These are phyloP conservation scores for Diaporthe nobilis DNA, from an alignment of 2,329 filamentous ascomycete species.

Conservation along the genomic window DNA sequence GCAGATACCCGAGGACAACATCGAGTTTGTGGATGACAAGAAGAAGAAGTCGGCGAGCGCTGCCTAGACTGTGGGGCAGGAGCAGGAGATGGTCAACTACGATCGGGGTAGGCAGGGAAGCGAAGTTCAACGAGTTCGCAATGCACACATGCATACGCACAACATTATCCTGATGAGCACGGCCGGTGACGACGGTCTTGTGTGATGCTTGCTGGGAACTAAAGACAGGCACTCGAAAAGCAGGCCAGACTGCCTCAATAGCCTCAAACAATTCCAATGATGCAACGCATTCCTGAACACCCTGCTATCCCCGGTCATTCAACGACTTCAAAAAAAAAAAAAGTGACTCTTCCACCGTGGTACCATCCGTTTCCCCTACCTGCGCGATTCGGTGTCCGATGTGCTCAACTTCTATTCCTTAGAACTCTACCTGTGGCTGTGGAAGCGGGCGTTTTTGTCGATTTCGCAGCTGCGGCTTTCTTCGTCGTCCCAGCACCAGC, in stretches of 20 bases:
- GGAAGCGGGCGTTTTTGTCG: constrained; percentile 53
- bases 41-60: constrained; percentile 80
- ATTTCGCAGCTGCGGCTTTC: constrained; percentile 61
- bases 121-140: constrained; percentile 1
- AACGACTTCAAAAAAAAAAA: neutral
- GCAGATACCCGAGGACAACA: constrained; percentile 93
- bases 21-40: constrained; percentile 96
- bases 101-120: neutral
- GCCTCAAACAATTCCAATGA: constrained; percentile 30
- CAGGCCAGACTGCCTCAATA: constrained; percentile 43
- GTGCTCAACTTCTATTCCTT: constrained; percentile 64
- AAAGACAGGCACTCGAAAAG: neutral
- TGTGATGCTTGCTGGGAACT: constrained; percentile 40
- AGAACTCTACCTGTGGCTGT: constrained; percentile 64
- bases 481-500: constrained; percentile 64
- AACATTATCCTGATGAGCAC: neutral
- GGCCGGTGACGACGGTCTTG: neutral
- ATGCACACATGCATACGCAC: neutral
- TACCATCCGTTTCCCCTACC: neutral
- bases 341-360: neutral
- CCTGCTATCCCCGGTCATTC: constrained; percentile 8
- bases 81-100: constrained; percentile 6
- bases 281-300: constrained; percentile 20
- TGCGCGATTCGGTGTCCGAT: neutral
- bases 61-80: constrained; percentile 41